These are phyloP conservation scores for Alnus glutinosa DNA, from an alignment of 306 rosid genomes.

Conservation along the genomic window DNA sequence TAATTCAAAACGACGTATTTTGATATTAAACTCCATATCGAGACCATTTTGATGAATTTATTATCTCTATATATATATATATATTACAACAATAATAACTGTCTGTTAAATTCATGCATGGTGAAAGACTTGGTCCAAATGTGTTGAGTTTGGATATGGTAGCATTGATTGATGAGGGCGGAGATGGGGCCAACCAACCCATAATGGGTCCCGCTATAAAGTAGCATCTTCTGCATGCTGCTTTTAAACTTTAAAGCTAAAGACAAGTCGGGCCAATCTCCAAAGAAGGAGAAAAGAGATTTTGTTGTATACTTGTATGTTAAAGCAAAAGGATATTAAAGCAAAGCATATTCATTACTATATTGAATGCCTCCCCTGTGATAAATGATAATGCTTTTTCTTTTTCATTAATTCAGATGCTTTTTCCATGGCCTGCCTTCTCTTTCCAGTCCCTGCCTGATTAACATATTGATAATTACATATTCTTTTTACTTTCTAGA, in stretches of 20 bases:
- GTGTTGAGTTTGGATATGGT: not conserved
- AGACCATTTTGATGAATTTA: too few species aligned
- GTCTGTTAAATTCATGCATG: too few species aligned
- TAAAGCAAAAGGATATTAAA: constrained; percentile 42
- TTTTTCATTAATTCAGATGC: constrained; percentile 2
- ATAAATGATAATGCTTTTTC: constrained; percentile 15
- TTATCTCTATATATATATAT: too few species aligned
- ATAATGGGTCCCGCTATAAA: not conserved
- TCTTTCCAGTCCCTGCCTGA: not conserved
- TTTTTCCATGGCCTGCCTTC: constrained; percentile 13
- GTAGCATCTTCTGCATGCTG: constrained; percentile 36
- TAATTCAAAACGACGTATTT: too few species aligned
- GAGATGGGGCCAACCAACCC: constrained; percentile 24
- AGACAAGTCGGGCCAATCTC: constrained; percentile 43
- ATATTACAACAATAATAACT: too few species aligned
- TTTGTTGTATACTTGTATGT: constrained; percentile 17
- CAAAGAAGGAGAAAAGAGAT: constrained; percentile 28
- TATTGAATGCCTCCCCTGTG: constrained; percentile 18
- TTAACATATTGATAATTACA: too few species aligned
- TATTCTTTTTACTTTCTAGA: not conserved
- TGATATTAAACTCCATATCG: too few species aligned
- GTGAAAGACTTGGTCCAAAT: not conserved
- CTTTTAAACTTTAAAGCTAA: constrained; percentile 46
- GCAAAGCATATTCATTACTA: constrained; percentile 12
- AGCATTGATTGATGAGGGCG: constrained; percentile 18